These are phyloP conservation scores for Pochonia chlamydosporia DNA, from an alignment of 2,329 filamentous ascomycete species.

Conservation along the genomic window DNA sequence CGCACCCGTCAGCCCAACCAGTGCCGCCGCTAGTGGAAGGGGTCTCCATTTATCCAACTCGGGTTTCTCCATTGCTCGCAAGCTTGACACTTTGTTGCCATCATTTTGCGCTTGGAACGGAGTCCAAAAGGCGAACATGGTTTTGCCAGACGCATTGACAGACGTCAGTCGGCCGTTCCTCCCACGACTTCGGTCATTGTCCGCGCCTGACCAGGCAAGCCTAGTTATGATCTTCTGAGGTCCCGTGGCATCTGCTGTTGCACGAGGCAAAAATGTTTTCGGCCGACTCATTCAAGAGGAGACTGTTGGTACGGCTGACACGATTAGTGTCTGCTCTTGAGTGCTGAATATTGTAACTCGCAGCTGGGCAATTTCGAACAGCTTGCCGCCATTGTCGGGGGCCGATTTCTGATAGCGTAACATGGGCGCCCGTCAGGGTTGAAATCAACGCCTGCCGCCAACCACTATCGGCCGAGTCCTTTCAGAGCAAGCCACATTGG, in stretches of 20 bases:
- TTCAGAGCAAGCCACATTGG: background rate
- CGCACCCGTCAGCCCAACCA: slow-evolving; percentile 8
- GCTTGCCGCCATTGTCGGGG: background rate
- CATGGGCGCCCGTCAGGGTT: slow-evolving; percentile 3
- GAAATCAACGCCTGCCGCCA: slow-evolving; percentile 7
- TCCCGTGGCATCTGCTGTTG: slow-evolving; percentile 5
- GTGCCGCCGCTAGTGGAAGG: slow-evolving; percentile 10
- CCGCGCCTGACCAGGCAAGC: slow-evolving; percentile 2
- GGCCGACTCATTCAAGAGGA: slow-evolving; percentile 1
- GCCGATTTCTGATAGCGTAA: background rate
- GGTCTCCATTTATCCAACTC: slow-evolving; percentile 1
- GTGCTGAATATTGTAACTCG: background rate
- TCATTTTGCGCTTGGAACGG: slow-evolving; percentile 1
- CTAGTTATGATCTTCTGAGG: slow-evolving; percentile 1
- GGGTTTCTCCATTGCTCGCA: slow-evolving; percentile 5
- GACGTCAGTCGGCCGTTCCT: slow-evolving; percentile 5
- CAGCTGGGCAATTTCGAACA: background rate
- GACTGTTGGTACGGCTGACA: background rate
- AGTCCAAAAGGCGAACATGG: no score
- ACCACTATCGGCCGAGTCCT: slow-evolving; percentile 8
- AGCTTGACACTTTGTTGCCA: background rate
- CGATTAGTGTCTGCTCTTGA: background rate
- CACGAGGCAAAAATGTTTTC: slow-evolving; percentile 5
- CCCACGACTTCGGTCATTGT: slow-evolving; percentile 5
- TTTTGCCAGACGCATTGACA: slow-evolving; percentile 1